Base-by-base conservation (phyloP, 2,329 filamentous ascomycete species). In the Cytospora piceae region DNA sequence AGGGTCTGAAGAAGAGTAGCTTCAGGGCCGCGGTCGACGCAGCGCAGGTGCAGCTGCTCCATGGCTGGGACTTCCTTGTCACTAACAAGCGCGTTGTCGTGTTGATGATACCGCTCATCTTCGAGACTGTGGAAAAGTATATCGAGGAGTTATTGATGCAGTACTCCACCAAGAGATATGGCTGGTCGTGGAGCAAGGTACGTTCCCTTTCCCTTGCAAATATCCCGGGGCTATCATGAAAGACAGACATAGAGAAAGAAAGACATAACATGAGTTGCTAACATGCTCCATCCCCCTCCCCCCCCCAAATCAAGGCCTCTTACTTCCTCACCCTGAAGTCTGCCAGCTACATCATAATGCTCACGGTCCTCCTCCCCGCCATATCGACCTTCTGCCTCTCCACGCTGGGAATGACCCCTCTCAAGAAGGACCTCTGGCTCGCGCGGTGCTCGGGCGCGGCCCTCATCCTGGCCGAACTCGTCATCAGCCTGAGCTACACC, bases 91-190 rank as follows among this genome's bases (percentile, higher is more conserved):
- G 70, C 17, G 69, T 82, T 29, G 71, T 78, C 57, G 64, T 78
- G 15, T 74, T 83, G 4, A 74, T 81, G 22, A 4, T 77, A 2
- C 76, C 78, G 0, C 73, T 79, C 20, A 71, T 72, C 1, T 72
- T 79, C 17, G 72, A 74, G 11, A 62, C 78, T 6, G 51, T 74
- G 0, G 72, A 75, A 29, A 76, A 77, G 53, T 74, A 73, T 54
- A 72, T 75, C 29, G 72, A 75, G 58, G 75, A 77, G 4, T 66
- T 83, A 27, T 66, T 85, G 7, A 70, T 86, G 2, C 85, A 87
- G 70, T 86, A 86, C 70, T 77, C 82, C 62, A 82, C 80, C 0
- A 82, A 80, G 57, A 78, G 83, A 7, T 87, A 84, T 71, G 60
- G 74, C 34, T 82, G 83, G 77, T 78, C 77, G 9, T 82, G 81